Conservation (phyloP, 2,329 filamentous ascomycete species). For the Paraphaeosphaeria minitans region DNA sequence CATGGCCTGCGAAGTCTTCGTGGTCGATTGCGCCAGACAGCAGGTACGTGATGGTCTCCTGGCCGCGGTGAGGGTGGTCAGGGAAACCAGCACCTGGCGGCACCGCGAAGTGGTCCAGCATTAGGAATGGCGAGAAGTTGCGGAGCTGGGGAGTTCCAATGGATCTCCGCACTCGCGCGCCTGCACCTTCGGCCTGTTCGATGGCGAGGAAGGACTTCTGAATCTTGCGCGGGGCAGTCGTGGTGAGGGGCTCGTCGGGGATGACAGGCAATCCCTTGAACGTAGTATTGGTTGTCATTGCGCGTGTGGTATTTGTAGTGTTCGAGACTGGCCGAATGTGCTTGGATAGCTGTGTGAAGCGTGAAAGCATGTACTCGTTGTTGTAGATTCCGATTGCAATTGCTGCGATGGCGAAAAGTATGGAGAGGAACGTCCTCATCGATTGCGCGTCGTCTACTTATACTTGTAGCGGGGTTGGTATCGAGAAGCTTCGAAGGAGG, state of each 20-base stretch:
- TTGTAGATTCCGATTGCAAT: conserved; percentile 47
- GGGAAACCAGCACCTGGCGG: conserved; percentile 84
- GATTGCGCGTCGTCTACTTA: conserved; percentile 38
- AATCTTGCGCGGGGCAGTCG: conserved; percentile 69
- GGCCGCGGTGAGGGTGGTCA: conserved; percentile 81
- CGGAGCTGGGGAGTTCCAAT: conserved; percentile 83
- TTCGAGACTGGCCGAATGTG: conserved; percentile 34
- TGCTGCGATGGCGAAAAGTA: conserved; percentile 51
- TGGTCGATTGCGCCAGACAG: conserved; percentile 86
- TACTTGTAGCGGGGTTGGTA: conserved; percentile 25
- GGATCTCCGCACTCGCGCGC: conserved; percentile 83
- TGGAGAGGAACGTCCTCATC: conserved; percentile 49
- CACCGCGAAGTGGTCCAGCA: conserved; percentile 89
- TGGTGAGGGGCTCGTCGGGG: conserved; percentile 45
- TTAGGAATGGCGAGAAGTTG: conserved; percentile 90
- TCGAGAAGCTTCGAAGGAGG: conserved; percentile 40
- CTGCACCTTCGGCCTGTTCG: conserved; percentile 86
- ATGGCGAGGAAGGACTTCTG: conserved; percentile 81
- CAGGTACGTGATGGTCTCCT: conserved; percentile 90
- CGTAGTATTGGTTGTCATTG: conserved; percentile 38
- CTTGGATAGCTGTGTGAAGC: conserved; percentile 40
- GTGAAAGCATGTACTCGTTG: conserved; percentile 50
- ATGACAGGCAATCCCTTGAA: conserved; percentile 58
- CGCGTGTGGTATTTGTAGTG: conserved; percentile 26
- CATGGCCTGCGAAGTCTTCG: conserved; percentile 87